Conservation (phyloP, 148 eudicot species). For the Nepenthes gracilis region DNA sequence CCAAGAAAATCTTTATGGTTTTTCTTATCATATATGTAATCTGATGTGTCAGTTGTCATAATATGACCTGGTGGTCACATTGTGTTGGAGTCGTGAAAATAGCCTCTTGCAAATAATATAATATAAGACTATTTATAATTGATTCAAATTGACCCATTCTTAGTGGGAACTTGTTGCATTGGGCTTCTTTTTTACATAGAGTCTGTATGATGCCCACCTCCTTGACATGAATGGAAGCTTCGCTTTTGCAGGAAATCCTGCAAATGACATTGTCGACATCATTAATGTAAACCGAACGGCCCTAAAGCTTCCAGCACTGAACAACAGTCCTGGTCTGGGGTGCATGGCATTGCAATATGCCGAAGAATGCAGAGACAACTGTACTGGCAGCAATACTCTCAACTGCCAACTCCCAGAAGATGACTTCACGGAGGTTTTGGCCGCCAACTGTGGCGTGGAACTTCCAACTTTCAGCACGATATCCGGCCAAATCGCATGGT, state of each 20-base stretch:
- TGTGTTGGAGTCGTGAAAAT: too few species aligned
- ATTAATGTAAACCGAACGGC: slow-evolving; percentile 71
- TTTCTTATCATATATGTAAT: too few species aligned
- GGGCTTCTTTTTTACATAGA: too few species aligned
- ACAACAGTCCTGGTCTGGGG: slow-evolving; percentile 61
- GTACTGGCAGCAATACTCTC: slow-evolving; percentile 43
- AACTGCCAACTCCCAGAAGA: slow-evolving; percentile 44
- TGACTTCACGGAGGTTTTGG: slow-evolving; percentile 61
- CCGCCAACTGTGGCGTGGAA: slow-evolving; percentile 71
- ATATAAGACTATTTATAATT: too few species aligned
- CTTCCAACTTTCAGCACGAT: slow-evolving; percentile 58
- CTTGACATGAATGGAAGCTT: too few species aligned
- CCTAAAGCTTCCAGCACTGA: slow-evolving; percentile 29
- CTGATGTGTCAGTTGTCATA: too few species aligned
- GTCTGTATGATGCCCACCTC: too few species aligned
- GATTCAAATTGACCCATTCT: too few species aligned
- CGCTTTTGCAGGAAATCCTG: slow-evolving; percentile 43
- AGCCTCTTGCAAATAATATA: too few species aligned
- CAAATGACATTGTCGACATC: slow-evolving; percentile 59
- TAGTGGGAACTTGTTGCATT: too few species aligned
- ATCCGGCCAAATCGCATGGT: slow-evolving; percentile 46
- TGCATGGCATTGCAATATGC: slow-evolving; percentile 78
- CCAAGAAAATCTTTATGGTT: too few species aligned
- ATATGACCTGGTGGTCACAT: too few species aligned
- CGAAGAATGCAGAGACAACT: slow-evolving; percentile 43